Evolutionary conservation across 257 asterid genomes (phyloP).

Genomic region (Salvia hispanica): DNA sequence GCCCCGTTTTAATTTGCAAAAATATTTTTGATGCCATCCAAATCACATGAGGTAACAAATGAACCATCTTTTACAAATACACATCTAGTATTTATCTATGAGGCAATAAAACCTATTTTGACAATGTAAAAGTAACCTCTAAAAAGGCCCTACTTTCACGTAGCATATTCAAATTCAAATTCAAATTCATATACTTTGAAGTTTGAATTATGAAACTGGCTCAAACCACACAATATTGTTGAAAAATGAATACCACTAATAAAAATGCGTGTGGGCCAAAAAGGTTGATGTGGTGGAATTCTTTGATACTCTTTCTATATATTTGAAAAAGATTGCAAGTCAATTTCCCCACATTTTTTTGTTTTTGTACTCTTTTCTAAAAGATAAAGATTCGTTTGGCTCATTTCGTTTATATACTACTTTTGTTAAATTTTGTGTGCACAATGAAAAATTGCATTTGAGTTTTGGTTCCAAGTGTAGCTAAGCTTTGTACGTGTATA

Average conservation of each 20-base stretch:
- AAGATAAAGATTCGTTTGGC: constrained; percentile 34
- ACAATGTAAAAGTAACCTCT: not conserved
- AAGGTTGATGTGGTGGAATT: constrained; percentile 26
- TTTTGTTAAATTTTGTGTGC: not conserved
- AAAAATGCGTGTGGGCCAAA: constrained; percentile 37
- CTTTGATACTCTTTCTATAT: constrained; percentile 17
- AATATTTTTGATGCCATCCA: too few species aligned
- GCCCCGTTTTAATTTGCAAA: too few species aligned
- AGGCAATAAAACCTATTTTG: not conserved
- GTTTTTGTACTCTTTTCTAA: constrained; percentile 30
- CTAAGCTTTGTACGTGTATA: not conserved
- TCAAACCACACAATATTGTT: constrained; percentile 3
- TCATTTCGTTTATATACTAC: not conserved
- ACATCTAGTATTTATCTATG: not conserved
- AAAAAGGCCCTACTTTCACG: constrained; percentile 1
- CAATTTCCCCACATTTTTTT: constrained; percentile 33
- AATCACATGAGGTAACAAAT: too few species aligned
- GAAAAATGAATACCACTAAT: not conserved
- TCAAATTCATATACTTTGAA: constrained; percentile 5
- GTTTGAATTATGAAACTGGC: constrained; percentile 17
- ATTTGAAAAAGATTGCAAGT: constrained; percentile 19
- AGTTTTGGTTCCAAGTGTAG: too few species aligned
- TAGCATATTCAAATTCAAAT: not conserved
- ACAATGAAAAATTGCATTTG: not conserved
- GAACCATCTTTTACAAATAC: too few species aligned